Base-by-base conservation (phyloP, 345 rosid genomes). In the Limnanthes douglasii region DNA sequence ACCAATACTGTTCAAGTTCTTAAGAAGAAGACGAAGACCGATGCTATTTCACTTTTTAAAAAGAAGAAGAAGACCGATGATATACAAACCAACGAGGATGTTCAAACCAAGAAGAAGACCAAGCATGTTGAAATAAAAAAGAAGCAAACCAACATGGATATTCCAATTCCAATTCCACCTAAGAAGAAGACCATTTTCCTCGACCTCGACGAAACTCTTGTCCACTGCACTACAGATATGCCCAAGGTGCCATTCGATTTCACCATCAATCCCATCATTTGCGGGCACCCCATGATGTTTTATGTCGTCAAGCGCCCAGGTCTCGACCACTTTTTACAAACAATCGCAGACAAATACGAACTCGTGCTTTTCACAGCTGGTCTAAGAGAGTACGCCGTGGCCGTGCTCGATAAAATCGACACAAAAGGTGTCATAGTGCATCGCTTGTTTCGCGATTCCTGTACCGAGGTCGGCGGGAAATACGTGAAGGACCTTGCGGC, bases 231-330 rank as follows among this genome's bases (percentile, higher is more conserved):
- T 7, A 42, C 73, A 0, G 79, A 72, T 46, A 61, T 73, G 0
- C 84, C 90, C 3, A 64, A 72, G 0, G 48, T 57, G 14, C 50
- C 10, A 48, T 72, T 73, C 22, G 92, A 83, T 64, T 83, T 83
- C 58, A 19, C 62, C 2, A 92, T 83, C 5, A 57, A 59, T 61
- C 73, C 86, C 5, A 50, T 15, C 29, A 65, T 70, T 31, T 76
- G 66, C 10, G 84, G 60, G 2, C 61, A 56, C 12, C 8, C 42
- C 5, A 29, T 72, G 54, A 77, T 65, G 6, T 76, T 83, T 35
- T 88, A 72, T 22, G 97, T 83, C 37, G 56, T 66, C 40, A 76
- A 76, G 62, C 72, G 97, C n/a, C 97, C 95, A 0, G 92, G 93
- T 2, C 75, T 83, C 21, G 81, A 74, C 24, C 58, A 41, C 6